Evolutionary conservation across 2,329 filamentous ascomycete species (phyloP), one percentile per base, ranked within the genome.

Genomic region (Colletotrichum sp.): DNA sequence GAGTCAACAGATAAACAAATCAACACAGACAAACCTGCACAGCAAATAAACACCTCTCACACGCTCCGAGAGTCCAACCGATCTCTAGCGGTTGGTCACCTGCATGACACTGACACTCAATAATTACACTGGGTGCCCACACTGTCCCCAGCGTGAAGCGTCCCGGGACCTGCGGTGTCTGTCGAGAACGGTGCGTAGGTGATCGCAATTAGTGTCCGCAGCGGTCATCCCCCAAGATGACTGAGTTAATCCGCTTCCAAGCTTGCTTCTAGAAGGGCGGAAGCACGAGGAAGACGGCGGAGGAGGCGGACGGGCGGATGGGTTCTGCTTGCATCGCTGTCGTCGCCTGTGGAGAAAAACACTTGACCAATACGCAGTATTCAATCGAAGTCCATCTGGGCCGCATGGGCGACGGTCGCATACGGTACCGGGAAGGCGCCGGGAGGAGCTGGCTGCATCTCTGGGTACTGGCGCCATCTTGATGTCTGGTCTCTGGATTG

Each of bases 231-330:
- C n/a, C 30, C 63, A 36, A 52, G 36, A 7, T 49, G 30, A 30
- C 70, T 24, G 32, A 62, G n/a, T 62, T 24, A 63, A 72, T 39
- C 44, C 32, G 59, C 59, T 65, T 34, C 34, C 26, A 65, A 39
- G 36, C 36, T 55, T 49, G 57, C 70, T 76, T 76, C 73, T 76
- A 76, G 73, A 76, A 73, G 70, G 69, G 57, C 59, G 64, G 34
- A 68, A 60, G 55, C 66, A 59, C 21, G 52, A 57, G 30, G 66
- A 36, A 68, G 49, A 55, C 65, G 26, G 72, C 68, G 68, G 68
- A 59, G 63, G 34, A 26, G 36, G 60, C 55, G 52, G 59, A 55
- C 65, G 36, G 49, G 49, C 13, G 68, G 68, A 68, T 55, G 57
- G 30, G 57, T 28, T 63, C 57, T 73, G 39, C 26, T 71, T 32